A percentile compares a stretch with the other conserved stretches of the same genome.
phyloP scores from a whole-genome alignment of 2,329 filamentous ascomycete species.

The Teratosphaeria pseudoeucalypti region DNA sequence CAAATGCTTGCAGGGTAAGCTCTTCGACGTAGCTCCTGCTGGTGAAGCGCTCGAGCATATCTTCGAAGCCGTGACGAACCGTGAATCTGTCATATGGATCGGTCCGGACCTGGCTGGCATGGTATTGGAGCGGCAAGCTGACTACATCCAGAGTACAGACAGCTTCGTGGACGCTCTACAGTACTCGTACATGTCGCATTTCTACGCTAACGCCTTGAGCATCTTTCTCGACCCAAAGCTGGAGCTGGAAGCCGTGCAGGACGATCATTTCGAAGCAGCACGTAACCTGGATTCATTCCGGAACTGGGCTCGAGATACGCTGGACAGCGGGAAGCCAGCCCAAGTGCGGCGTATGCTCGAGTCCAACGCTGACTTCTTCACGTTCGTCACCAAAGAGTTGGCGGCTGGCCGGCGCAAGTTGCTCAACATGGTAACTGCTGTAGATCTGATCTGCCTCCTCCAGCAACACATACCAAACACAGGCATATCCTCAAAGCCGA shows the following conservation, averaged over 20 bases:
- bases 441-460: constrained; percentile 26
- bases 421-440: constrained; percentile 17
- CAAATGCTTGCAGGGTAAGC: constrained; percentile 55
- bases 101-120: constrained; percentile 53
- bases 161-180: constrained; percentile 51
- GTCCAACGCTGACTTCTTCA: constrained; percentile 47
- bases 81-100: constrained; percentile 48
- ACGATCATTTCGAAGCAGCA: constrained; percentile 56
- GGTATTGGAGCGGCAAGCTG: constrained; percentile 61
- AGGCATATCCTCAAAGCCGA: constrained; percentile 28
- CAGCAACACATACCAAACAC: constrained; percentile 29
- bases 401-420: constrained; percentile 29
- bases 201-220: constrained; percentile 67
- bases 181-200: constrained; percentile 81
- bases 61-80: constrained; percentile 55
- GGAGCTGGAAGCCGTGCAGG: constrained; percentile 35
- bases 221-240: constrained; percentile 43
- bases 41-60: constrained; percentile 62
- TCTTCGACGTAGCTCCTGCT: constrained; percentile 69
- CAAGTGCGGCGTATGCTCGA: constrained; percentile 46
- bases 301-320: constrained; percentile 20
- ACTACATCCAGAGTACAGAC: constrained; percentile 67
- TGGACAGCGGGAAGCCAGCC: constrained; percentile 18
- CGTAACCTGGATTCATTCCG: constrained; percentile 62
- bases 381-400: constrained; percentile 29